Evolutionary conservation across 225 moss, liverwort and hornwort genomes (phyloP).

Genomic region (Bryoerythrophyllum caledonicum): DNA sequence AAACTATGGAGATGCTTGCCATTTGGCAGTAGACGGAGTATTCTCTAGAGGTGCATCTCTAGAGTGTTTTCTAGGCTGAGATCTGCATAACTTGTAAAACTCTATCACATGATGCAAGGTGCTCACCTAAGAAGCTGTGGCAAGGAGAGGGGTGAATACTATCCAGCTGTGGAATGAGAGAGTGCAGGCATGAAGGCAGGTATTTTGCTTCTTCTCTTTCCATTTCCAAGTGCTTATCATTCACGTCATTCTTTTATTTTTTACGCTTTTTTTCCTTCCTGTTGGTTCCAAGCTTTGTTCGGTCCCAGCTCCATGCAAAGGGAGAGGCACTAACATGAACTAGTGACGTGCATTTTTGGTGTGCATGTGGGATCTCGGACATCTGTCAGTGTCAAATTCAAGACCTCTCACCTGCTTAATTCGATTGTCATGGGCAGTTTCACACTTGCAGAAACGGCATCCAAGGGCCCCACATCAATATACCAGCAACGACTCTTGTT

Average conservation of each 20-base stretch:
- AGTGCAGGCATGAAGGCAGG: conserved; percentile 8
- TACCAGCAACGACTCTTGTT: not conserved
- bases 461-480: not conserved
- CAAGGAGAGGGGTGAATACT: not conserved
- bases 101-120: not conserved
- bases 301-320: conserved; percentile 1
- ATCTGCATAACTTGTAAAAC: not conserved
- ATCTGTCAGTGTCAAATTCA: not conserved
- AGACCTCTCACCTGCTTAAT: conserved; percentile 10
- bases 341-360: not conserved
- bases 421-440: not conserved
- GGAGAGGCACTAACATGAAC: not conserved
- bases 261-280: not conserved
- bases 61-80: too few species aligned
- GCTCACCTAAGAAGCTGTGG: conserved; percentile 14
- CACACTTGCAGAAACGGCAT: conserved; percentile 14
- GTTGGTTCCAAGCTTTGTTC: conserved; percentile 5
- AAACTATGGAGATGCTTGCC: too few species aligned
- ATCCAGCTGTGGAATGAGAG: conserved; percentile 5
- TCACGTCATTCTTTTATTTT: not conserved
- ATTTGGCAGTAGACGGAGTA: too few species aligned
- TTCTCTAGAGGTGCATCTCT: too few species aligned
- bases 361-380: not conserved
- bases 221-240: conserved; percentile 16
- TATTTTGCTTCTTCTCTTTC: conserved; percentile 13